These are phyloP conservation scores for bread wheat (Triticum aestivum) DNA, from an alignment of 176 grass and related monocot species.

Conservation along the genomic window IWGSC_CS_RefSeq_v2.1 NC_057802.1:489618758-489619257, in stretches of 20 bases:
- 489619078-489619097: not conserved
- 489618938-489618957: conserved; percentile 32
- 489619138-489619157: too few species aligned
- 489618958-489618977: not conserved
- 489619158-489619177: too few species aligned
- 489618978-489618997: not conserved
- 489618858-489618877: conserved; percentile 55
- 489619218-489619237: not conserved
- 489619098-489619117: too few species aligned
- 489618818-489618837: conserved; percentile 70
- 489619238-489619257: not conserved
- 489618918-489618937: conserved; percentile 63
- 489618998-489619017: not conserved
- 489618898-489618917: conserved; percentile 60
- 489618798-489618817: conserved; percentile 59
- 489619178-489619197: too few species aligned
- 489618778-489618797: conserved; percentile 19
- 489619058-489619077: not conserved
- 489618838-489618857: not conserved
- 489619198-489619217: not conserved
- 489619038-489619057: not conserved
- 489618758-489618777: conserved; percentile 41
- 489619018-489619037: conserved; percentile 17
- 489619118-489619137: too few species aligned
- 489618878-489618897: conserved; percentile 56